Evolutionary conservation across 805 yeast species (phyloP).

Genomic region (Nakazawaea pomicola): DNA sequence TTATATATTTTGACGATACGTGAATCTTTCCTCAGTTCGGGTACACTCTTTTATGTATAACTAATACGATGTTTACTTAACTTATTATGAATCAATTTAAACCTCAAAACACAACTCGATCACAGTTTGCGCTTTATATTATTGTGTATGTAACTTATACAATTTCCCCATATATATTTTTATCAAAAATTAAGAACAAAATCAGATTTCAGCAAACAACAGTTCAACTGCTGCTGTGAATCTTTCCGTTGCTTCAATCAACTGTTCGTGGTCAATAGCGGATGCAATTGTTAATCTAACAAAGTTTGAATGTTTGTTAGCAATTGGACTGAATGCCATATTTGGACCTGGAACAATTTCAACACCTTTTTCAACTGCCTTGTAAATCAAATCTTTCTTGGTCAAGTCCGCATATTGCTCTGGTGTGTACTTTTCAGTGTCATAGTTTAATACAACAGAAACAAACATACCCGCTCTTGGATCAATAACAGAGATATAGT

Average conservation of each 20-base stretch:
- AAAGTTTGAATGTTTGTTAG: slow-evolving; percentile 34
- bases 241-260: slow-evolving; percentile 50
- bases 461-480: slow-evolving; percentile 65
- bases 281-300: slow-evolving; percentile 58
- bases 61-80: too few species aligned
- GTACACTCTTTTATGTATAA: too few species aligned
- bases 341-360: slow-evolving; percentile 52
- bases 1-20: too few species aligned
- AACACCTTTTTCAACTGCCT: slow-evolving; percentile 45
- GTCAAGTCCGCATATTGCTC: slow-evolving; percentile 33
- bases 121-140: too few species aligned
- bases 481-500: slow-evolving; percentile 38
- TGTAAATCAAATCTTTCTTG: slow-evolving; percentile 35
- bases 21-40: too few species aligned
- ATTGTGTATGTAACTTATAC: background rate
- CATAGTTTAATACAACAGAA: slow-evolving; percentile 34
- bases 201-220: slow-evolving; percentile 28
- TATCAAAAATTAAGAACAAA: background rate
- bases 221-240: slow-evolving; percentile 43
- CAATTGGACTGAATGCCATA: slow-evolving; percentile 47
- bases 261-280: slow-evolving; percentile 37
- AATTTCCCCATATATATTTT: background rate
- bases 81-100: too few species aligned
- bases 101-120: too few species aligned
- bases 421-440: slow-evolving; percentile 13